Evolutionary conservation across 75 land plant genomes (phyloP).

Genomic region (Pseudotsuga menziesii): DNA sequence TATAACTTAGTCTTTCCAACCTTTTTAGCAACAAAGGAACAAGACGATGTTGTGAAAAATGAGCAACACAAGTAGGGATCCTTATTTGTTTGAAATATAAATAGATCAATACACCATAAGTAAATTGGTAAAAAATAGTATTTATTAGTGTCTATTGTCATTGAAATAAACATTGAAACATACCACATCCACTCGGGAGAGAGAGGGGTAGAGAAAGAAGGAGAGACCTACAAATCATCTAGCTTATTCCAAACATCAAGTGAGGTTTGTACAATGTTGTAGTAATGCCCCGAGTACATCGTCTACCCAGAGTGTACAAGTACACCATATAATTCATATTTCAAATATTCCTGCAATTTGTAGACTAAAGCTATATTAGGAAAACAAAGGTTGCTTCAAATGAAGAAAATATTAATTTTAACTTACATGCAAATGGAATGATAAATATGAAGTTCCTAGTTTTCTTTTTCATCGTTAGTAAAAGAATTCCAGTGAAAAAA

Average conservation of each 20-base stretch:
- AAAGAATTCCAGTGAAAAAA: slow-evolving; percentile 62
- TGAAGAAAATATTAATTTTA: neutral
- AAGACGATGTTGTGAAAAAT: slow-evolving; percentile 89
- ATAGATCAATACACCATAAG: neutral
- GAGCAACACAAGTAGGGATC: slow-evolving; percentile 88
- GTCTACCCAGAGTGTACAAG: slow-evolving; percentile 63
- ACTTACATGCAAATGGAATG: neutral
- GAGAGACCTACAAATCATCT: slow-evolving; percentile 62
- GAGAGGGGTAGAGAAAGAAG: neutral
- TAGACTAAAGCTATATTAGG: neutral
- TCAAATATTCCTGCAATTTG: slow-evolving; percentile 31
- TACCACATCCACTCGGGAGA: no score
- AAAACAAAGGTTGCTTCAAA: neutral
- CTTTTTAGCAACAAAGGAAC: slow-evolving; percentile 45
- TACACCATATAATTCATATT: slow-evolving; percentile 14
- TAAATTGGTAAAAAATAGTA: neutral
- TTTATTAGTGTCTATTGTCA: no score
- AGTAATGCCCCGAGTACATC: slow-evolving; percentile 71
- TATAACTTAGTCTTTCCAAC: slow-evolving; percentile 47
- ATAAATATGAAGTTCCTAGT: neutral
- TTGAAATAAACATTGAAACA: no score
- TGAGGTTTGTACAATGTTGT: slow-evolving; percentile 28
- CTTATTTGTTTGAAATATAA: slow-evolving; percentile 59
- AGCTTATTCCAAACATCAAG: slow-evolving; percentile 54
- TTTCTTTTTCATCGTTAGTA: slow-evolving; percentile 22